Evolutionary conservation across 345 rosid species (phyloP), one percentile per base, ranked within the genome.

Genomic region (Gossypioides kirkii): DNA sequence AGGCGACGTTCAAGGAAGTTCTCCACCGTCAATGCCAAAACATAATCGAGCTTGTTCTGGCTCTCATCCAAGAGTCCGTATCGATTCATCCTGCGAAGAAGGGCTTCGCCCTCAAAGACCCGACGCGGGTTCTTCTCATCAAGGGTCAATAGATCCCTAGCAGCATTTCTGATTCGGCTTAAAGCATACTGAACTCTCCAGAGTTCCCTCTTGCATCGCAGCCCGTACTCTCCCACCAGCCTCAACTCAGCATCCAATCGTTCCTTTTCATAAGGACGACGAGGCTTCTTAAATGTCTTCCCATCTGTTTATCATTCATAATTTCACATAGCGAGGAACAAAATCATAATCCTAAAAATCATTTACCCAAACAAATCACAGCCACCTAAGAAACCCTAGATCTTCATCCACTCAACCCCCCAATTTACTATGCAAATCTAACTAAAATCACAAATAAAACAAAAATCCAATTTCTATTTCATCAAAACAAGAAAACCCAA

Each of bases 21-120:
- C 61, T 56, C 61, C 2, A 56, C 61, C 2, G 60, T 77, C 77
- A 87, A 56, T 0, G 93, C 91, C 84, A 89, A 71, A 69, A 89
- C 89, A 68, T 89, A 89, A 81, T 89, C 93, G 8, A 89, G 93
- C 79, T 87, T 89, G 88, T 89, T 89, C 84, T 89, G 89, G 69
- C 61, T 56, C 61, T 56, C 28, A 10, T 32, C 38, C 38, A 32
- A 32, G 7, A 32, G 38, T 32, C 38, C 38, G 7, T 32, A 32
- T 32, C 38, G 38, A 32, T 32, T 32, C 38, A 32, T 22, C 61
- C 61, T 22, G 2, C 61, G 61, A 22, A 56, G 61, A 22, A 56
- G 61, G 2, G 61, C 61, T 28, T 56, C 61, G 2, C 61, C 61
- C 61, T 56, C 61, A 10, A 56, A 56, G 61, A 56, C 22, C 28